Evolutionary conservation across 805 yeast genomes (phyloP), one percentile per base, ranked within the genome.

Genomic region (Limtongia smithiae): DNA sequence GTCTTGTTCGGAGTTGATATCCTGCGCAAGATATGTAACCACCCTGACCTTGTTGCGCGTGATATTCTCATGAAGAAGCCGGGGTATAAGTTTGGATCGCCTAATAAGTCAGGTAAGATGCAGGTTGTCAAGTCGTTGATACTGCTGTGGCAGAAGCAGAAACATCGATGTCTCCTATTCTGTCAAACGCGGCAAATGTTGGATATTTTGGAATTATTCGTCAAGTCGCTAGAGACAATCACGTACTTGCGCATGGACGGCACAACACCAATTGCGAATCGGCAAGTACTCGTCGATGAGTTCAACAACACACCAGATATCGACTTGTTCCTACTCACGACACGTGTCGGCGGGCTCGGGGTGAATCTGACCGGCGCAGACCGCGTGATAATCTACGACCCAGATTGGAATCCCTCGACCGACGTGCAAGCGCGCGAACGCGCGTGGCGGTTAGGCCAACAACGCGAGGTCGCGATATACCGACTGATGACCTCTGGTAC

Each of bases 341-440:
- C 98, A 0, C 79, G 91, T 61, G 98, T 93, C 5, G 98, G 98
- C 18, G 98, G 98, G 0, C 70, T 93, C 34, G 98, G 98, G 18
- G 86, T 91, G 1, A 91, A 91, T 65, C 66, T 91, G 39, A 91
- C 96, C 0, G 97, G 97, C 2, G 97, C 98, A 0, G 89, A 89
- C 58, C 71, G 97, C 38, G 96, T 91, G 11, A 87, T 91, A 20
- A 91, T 91, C 14, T 91, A 78, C 64, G 98, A 91, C 62, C 98
- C 98, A 0, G 97, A 93, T 67, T 91, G 98, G 98, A 91, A 91
- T 62, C 98, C 98, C 0, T 88, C 96, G 0, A 93, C 97, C 0
- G 98, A 91, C 70, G 76, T 90, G 51, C 98, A 91, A 67, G 98
- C 98, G 0, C 74, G 97, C 51, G 98, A 91, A 65, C 70, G 98